Evolutionary conservation across 306 rosid genomes (phyloP).

Genomic region (Macrotyloma uniflorum): DNA sequence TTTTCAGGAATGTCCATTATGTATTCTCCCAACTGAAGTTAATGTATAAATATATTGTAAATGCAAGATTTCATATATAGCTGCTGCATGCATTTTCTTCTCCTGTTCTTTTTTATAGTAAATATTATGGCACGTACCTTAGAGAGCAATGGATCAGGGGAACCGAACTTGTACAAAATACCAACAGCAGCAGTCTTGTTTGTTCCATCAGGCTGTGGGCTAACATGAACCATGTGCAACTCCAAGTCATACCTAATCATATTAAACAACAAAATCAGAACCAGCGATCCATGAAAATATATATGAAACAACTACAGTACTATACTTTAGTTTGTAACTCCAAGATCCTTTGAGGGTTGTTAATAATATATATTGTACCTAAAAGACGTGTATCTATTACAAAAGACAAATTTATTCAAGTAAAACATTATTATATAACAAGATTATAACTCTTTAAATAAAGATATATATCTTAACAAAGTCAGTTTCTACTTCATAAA

Average conservation of each 20-base stretch:
- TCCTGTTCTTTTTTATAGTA: neutral
- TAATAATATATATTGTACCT: too few relatives aligned
- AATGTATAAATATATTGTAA: neutral
- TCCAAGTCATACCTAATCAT: slow-evolving; percentile 66
- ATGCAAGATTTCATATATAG: neutral
- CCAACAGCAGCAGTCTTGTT: slow-evolving; percentile 57
- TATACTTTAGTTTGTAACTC: neutral
- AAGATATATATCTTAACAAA: neutral
- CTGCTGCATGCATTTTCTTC: neutral
- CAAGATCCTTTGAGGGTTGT: neutral
- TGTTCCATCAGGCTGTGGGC: slow-evolving; percentile 40
- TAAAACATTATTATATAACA: too few relatives aligned
- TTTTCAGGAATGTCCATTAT: slow-evolving; percentile 36
- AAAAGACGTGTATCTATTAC: too few relatives aligned
- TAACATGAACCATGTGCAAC: slow-evolving; percentile 68
- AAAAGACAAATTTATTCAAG: too few relatives aligned
- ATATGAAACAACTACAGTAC: neutral
- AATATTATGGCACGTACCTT: slow-evolving; percentile 41
- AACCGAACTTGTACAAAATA: slow-evolving; percentile 59
- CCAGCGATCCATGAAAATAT: too few relatives aligned
- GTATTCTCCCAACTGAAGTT: slow-evolving; percentile 47
- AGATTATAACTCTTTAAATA: too few relatives aligned
- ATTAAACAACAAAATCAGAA: neutral
- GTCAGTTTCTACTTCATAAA: neutral
- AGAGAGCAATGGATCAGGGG: slow-evolving; percentile 55